Conservation (phyloP, 2,329 filamentous ascomycete genomes). For the Cadophora gregata region DNA sequence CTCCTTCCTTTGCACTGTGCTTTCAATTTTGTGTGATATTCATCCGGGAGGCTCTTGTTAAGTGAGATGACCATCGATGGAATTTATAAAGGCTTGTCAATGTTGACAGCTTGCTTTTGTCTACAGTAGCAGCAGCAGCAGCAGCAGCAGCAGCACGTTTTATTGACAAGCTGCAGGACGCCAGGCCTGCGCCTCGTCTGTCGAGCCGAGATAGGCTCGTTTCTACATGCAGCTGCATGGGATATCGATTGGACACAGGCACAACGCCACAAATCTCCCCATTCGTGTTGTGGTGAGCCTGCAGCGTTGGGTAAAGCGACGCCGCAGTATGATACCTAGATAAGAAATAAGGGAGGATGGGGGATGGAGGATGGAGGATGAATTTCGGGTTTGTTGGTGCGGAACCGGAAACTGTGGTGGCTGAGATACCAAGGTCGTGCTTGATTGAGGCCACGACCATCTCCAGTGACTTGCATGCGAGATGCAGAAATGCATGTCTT, state of each 20-base stretch:
- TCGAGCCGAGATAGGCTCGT: constrained; percentile 1
- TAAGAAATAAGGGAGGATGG: not conserved
- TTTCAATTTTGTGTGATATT: not conserved
- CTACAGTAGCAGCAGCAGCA: not conserved
- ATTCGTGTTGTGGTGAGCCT: not conserved
- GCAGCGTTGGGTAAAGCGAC: not conserved
- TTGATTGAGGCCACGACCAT: not conserved
- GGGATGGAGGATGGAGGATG: no score
- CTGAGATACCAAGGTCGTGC: not conserved
- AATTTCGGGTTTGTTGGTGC: not conserved
- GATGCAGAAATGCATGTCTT: constrained; percentile 5
- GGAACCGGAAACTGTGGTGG: not conserved
- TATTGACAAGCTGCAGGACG: constrained; percentile 8
- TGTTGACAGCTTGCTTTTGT: not conserved
- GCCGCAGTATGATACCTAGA: not conserved
- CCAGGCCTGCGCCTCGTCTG: not conserved
- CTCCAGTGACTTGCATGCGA: not conserved
- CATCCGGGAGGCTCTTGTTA: no score
- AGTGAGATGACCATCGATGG: not conserved
- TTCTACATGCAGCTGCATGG: not conserved
- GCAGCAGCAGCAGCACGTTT: not conserved
- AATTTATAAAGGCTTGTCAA: not conserved
- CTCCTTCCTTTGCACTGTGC: not conserved
- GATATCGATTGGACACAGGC: constrained; percentile 2
- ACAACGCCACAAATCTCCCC: constrained; percentile 10